Base-by-base conservation (phyloP, 2,329 filamentous ascomycete genomes). In the Chaetomium olivaceum region DNA sequence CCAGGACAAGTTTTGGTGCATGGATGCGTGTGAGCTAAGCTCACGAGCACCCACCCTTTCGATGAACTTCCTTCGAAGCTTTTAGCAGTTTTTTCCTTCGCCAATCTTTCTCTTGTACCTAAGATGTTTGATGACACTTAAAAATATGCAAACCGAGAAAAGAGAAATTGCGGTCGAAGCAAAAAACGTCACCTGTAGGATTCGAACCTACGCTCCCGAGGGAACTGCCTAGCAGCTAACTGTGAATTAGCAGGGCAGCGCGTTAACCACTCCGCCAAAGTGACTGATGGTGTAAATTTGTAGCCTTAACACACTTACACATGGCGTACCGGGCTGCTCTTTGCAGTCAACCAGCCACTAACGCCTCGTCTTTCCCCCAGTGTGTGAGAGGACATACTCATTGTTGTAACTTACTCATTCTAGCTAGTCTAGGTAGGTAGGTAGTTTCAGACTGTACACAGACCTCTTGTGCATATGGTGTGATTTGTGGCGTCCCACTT, bases 191-290 rank as follows among this genome's bases (percentile, higher is more conserved):
- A 69, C 69, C 68, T 70, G 65, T 64, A 70, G 67, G 68, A 69
- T 69, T 70, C 68, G 68, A 70, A 70, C 68, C 68, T 70, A 66
- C 67, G 68, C 68, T 68, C 67, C 68, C 68, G 67, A 70, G 33
- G 68, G 66, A 67, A 70, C 67, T 67, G 67, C 68, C 68, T 70
- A 58, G 31, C 33, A 46, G 62, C 64, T 69, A 63, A 68, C 51
- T 57, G 48, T 56, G 1, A 54, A 62, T 67, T 70, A 70, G 68
- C 68, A 70, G 68, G 68, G 68, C 65, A 67, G 67, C 68, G 68
- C 68, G 67, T 70, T 70, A 70, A 70, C 68, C 68, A 70, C 68
- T 70, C 68, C 67, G 68, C 68, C 68, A 70, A 70, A 68, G 69
- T 68, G 69, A 69, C 69, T 65, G 29, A 25, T 21, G 7, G 14